Conservation (phyloP, 306 rosid genomes). For the Datisca glomerata region DNA sequence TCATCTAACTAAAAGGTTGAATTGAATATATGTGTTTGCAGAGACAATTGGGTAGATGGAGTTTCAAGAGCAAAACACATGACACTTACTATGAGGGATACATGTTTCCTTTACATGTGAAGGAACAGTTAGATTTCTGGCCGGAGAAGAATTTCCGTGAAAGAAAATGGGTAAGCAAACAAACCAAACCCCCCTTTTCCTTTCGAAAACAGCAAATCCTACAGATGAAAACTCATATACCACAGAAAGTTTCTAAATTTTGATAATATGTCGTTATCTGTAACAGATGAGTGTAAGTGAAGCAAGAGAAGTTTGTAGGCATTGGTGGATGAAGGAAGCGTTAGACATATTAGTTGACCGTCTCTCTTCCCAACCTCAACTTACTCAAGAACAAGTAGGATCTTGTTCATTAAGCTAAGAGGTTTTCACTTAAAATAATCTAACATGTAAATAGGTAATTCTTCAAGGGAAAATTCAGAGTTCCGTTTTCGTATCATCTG, state of each 20-base stretch:
- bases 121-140: constrained; percentile 78
- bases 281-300: constrained; percentile 59
- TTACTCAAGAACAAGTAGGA: background rate
- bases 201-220: too few relatives aligned
- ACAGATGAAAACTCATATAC: too few relatives aligned
- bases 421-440: too few relatives aligned
- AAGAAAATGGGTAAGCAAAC: constrained; percentile 62
- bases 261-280: too few relatives aligned
- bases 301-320: constrained; percentile 76
- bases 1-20: background rate
- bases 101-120: constrained; percentile 83
- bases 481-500: too few relatives aligned
- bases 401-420: too few relatives aligned
- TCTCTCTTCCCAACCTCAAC: constrained; percentile 12
- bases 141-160: constrained; percentile 69
- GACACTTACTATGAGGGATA: constrained; percentile 68
- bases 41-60: constrained; percentile 77
- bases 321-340: constrained; percentile 98
- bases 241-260: background rate
- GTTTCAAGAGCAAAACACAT: constrained; percentile 76
- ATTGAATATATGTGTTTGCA: constrained; percentile 15
- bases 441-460: too few relatives aligned
- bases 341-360: constrained; percentile 53
- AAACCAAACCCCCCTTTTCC: background rate
- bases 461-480: too few relatives aligned